Evolutionary conservation across 495 filamentous ascomycete species (phyloP), one percentile per base, ranked within the genome.

Genomic region (Trichocladium uniseriatum): DNA sequence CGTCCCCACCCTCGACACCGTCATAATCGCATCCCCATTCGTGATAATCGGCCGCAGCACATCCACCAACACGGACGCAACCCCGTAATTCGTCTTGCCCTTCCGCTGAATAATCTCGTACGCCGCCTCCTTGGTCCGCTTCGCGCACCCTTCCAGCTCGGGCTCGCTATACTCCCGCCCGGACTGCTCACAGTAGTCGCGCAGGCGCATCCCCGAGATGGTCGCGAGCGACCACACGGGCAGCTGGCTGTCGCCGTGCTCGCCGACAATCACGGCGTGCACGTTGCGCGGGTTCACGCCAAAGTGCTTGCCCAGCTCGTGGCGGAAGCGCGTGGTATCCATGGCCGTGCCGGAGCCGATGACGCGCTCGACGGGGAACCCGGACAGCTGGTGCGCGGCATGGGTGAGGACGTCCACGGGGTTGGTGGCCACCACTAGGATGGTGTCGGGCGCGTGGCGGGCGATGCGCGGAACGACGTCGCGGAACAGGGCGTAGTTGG

Each of bases 71-170:
- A 64, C 71, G 7, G 66, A 68, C 0, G 77, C 80, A 0, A 78
- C 69, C 32, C 79, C 75, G 52, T 80, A 79, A 56, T 80, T 80
- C 3, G 78, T 79, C 65, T 79, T 79, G 6, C 78, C 78, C 55
- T 78, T 78, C 9, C 72, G 61, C 18, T 77, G 74, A 11, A 81
- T 69, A 9, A 73, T 70, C 60, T 78, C 79, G 54, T 79, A 79
- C 39, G 80, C 77, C 0, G 62, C 62, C 15, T 59, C 49, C 27
- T 49, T 47, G n/a, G 62, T 64, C 18, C 59, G 47, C 20, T 36
- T 37, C 11, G 54, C 31, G 37, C 53, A 55, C 0, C 24, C 62
- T 14, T 58, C 58, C 50, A 62, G 57, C 28, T 29, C 54, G 21
- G 38, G 41, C 31, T 64, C 40, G 40, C 54, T 41, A 41, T 62